Conservation (phyloP, 2,329 filamentous ascomycete genomes). For the Lachnellula hyalina region DNA sequence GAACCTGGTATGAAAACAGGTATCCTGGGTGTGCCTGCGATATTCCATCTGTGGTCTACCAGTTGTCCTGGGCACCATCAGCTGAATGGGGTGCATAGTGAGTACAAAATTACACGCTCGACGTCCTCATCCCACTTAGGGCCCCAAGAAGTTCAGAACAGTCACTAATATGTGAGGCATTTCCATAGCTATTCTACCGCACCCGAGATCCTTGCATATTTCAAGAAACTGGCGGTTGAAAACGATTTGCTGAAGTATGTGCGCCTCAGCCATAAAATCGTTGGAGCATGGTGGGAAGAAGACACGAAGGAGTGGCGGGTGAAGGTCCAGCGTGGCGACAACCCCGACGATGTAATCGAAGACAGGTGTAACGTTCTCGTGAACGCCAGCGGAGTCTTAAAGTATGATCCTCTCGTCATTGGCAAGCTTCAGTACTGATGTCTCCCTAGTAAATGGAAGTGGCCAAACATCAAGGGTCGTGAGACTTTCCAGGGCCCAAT, state of each 20-base stretch:
- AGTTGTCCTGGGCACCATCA: constrained; percentile 9
- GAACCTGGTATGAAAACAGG: constrained; percentile 52
- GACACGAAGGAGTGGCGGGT: constrained; percentile 37
- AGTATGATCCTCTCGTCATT: constrained; percentile 35
- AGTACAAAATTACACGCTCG: too few relatives aligned
- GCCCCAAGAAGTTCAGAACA: too few relatives aligned
- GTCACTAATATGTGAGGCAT: too few relatives aligned
- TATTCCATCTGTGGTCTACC: constrained; percentile 36
- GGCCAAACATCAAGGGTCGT: constrained; percentile 41
- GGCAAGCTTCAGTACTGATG: constrained; percentile 30
- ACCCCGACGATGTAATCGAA: constrained; percentile 27
- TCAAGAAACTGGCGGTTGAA: constrained; percentile 30
- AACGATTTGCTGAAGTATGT: constrained; percentile 37
- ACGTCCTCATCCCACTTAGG: too few relatives aligned
- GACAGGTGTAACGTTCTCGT: constrained; percentile 41
- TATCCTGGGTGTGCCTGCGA: constrained; percentile 51
- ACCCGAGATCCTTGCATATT: constrained; percentile 36
- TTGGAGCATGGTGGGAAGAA: constrained; percentile 41
- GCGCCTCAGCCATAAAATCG: constrained; percentile 38
- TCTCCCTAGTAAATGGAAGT: constrained; percentile 23
- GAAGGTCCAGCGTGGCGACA: constrained; percentile 20
- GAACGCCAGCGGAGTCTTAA: constrained; percentile 43
- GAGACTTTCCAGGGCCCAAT: constrained; percentile 41
- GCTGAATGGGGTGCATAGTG: background rate
- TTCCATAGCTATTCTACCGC: constrained; percentile 32